Conservation (phyloP, 2,329 filamentous ascomycete species). For the Colletotrichum incanum region DNA sequence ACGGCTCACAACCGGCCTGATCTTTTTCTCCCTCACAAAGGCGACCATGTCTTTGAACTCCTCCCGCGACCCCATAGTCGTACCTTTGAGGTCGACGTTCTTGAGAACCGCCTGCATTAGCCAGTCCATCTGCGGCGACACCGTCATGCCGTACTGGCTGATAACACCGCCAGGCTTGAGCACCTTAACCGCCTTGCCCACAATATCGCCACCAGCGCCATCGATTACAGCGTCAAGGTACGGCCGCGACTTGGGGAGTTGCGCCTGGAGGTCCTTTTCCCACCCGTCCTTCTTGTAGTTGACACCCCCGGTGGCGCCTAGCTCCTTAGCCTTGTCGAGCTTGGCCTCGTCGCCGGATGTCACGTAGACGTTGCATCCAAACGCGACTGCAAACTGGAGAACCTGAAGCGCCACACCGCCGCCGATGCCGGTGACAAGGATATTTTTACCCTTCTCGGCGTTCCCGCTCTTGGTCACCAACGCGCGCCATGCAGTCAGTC, state of each 20-base stretch:
- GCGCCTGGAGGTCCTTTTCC: constrained; percentile 80
- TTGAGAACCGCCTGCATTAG: constrained; percentile 86
- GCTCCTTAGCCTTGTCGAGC: constrained; percentile 77
- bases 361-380: constrained; percentile 85
- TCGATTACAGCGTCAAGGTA: constrained; percentile 90
- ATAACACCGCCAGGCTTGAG: constrained; percentile 90
- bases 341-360: constrained; percentile 83
- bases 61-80: constrained; percentile 90
- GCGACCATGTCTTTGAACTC: constrained; percentile 94
- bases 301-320: constrained; percentile 89
- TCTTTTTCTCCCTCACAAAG: constrained; percentile 82
- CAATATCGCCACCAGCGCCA: constrained; percentile 89
- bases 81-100: constrained; percentile 89
- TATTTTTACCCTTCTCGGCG: constrained; percentile 76
- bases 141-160: constrained; percentile 91
- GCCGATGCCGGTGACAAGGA: constrained; percentile 92
- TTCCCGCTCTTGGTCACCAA: constrained; percentile 83
- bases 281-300: constrained; percentile 84
- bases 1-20: constrained; percentile 84
- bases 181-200: constrained; percentile 77
- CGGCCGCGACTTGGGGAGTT: constrained; percentile 76
- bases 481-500: constrained; percentile 90
- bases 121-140: constrained; percentile 88
- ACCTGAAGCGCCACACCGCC: constrained; percentile 91
- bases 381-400: constrained; percentile 83